Percentiles rank a stretch among this genome's conserved stretches.
Conservation (phyloP, 2,329 filamentous ascomycete species). For the Neodidymelliopsis sp. region DNA sequence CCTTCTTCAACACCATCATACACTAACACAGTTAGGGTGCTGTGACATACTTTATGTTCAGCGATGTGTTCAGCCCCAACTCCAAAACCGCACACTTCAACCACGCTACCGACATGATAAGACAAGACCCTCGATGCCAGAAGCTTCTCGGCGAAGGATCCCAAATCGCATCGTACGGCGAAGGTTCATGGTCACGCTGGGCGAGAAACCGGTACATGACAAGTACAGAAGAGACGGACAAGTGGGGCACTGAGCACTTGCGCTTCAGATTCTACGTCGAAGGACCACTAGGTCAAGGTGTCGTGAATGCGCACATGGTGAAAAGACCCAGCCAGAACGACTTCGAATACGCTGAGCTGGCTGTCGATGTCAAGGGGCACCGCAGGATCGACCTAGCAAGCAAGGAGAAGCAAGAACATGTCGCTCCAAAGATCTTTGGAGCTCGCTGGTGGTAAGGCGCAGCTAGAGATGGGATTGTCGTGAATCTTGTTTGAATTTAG, state of each 20-base stretch:
- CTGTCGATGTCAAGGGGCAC: slow-evolving; percentile 76
- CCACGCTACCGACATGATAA: slow-evolving; percentile 80
- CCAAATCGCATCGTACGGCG: slow-evolving; percentile 82
- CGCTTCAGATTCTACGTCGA: slow-evolving; percentile 86
- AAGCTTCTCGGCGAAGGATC: slow-evolving; percentile 76
- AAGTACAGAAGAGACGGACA: slow-evolving; percentile 73
- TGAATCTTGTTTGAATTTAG: too few relatives aligned
- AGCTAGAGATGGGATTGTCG: neutral
- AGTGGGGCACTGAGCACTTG: slow-evolving; percentile 79
- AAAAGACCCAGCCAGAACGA: slow-evolving; percentile 70
- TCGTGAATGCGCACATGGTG: slow-evolving; percentile 79
- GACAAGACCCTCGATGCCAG: slow-evolving; percentile 72
- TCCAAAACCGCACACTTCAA: slow-evolving; percentile 91
- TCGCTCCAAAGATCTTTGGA: slow-evolving; percentile 48
- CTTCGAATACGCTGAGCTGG: slow-evolving; percentile 81
- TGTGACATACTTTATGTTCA: slow-evolving; percentile 62
- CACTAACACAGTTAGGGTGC: slow-evolving; percentile 62
- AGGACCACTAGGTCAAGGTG: slow-evolving; percentile 75
- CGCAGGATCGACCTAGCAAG: slow-evolving; percentile 55
- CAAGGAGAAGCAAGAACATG: slow-evolving; percentile 35
- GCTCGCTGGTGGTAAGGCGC: slow-evolving; percentile 44
- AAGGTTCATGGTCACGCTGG: slow-evolving; percentile 84
- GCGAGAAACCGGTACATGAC: slow-evolving; percentile 67
- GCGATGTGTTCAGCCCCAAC: slow-evolving; percentile 60
- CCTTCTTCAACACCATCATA: neutral